Base-by-base conservation (phyloP, 1,284 basidiomycete species). In the Apiotrichum laibachii region DNA sequence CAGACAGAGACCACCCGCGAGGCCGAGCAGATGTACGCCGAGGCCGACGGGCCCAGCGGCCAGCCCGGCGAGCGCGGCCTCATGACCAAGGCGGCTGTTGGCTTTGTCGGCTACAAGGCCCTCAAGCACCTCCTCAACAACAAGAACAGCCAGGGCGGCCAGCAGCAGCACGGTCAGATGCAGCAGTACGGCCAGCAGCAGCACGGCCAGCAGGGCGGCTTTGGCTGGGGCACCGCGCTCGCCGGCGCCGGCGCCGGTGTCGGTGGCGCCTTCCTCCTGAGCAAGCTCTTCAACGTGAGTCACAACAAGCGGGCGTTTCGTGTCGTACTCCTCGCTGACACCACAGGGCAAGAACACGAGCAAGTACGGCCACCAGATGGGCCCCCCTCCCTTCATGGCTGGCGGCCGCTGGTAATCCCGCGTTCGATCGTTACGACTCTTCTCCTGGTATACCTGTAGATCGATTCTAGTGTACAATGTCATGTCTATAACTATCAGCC, bases 331-430 rank as follows among this genome's bases (percentile, higher is more conserved):
- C 5, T 12, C 7, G 43, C 33, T 46, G n/a, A 45, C 44, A 18
- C 19, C 1, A 34, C 53, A 63, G 40, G 50, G 57, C 55, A 56
- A 57, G 47, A 53, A 62, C 21, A 51, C 59, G 13, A 52, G 56
- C 46, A 62, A 62, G 53, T 59, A 55, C 37, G 55, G 57, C 8
- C 70, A 70, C 52, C 56, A 54, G 22, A 70, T 70, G 66, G 70
- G 70, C 33, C 63, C 70, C 11, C 70, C 70, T 12, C 71, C 71
- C 12, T 70, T 70, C 66, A 65, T 68, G 5, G 61, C 62, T 37
- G 51, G 51, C 51, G 42, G 51, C 19, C 37, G 47, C 33, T 49
- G 47, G 47, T 49, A 49, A 49, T 47, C 31, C 7, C 26, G 7
- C 10, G n/a, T n/a, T n/a, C n/a, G n/a, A n/a, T n/a, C n/a, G n/a